Evolutionary conservation across 331 rosid genomes (phyloP).

Genomic region (Cucumis variabilis): DNA sequence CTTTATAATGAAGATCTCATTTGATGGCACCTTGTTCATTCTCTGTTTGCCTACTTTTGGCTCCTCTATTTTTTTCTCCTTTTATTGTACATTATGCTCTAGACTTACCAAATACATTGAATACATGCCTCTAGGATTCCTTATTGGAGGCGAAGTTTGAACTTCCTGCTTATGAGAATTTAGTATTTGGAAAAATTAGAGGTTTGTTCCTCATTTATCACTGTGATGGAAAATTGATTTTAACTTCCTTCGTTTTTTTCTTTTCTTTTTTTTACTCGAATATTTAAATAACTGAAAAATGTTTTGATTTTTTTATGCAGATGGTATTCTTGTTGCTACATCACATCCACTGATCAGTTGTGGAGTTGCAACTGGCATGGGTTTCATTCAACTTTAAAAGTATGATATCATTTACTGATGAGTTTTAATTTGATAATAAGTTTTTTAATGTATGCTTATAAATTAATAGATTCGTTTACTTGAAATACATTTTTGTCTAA

Average conservation of each 20-base stretch:
- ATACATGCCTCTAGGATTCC: conserved; percentile 52
- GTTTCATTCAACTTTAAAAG: conserved; percentile 65
- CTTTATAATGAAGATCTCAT: too few species aligned
- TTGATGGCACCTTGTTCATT: background rate
- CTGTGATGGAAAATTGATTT: conserved; percentile 12
- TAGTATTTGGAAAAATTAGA: too few species aligned
- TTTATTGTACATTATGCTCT: background rate
- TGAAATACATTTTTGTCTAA: background rate
- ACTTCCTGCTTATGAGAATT: too few species aligned
- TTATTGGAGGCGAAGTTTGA: conserved; percentile 71
- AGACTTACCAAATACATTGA: conserved; percentile 22
- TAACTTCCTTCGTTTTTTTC: conserved; percentile 25
- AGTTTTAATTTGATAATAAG: background rate
- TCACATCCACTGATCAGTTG: too few species aligned
- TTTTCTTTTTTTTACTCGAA: too few species aligned
- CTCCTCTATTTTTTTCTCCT: background rate
- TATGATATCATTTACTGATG: conserved; percentile 39
- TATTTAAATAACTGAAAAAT: too few species aligned
- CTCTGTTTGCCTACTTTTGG: background rate
- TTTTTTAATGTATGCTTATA: too few species aligned
- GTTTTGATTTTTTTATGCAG: too few species aligned
- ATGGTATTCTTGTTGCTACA: too few species aligned
- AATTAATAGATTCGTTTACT: background rate
- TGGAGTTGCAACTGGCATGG: conserved; percentile 70
- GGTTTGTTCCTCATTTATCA: conserved; percentile 49